Evolutionary conservation across 306 rosid genomes (phyloP), one percentile per base, ranked within the genome.

Genomic region (Cucurbita ficifolia): DNA sequence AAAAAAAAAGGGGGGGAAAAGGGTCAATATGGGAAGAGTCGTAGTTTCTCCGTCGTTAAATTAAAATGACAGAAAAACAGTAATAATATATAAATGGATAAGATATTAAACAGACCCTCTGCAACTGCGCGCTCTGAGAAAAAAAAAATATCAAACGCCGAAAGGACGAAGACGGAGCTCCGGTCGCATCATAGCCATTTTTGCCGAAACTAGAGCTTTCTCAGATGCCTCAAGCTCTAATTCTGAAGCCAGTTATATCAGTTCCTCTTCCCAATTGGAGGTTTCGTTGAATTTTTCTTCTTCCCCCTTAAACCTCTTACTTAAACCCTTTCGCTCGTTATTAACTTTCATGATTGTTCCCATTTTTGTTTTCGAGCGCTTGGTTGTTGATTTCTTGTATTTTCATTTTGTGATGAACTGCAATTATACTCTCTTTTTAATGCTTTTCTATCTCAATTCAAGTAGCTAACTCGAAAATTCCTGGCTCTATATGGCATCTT

Each of bases 241-340:
- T 83, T 77, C 38, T 85, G 19, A 85, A 83, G 74, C 89, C 89
- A 36, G 75, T 83, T 64, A 62, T 85, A 58, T 81, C 87, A 42
- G 79, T 57, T 76, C 89, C 85, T 52, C 12, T 77, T 19, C 74
- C 74, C 43, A 75, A 85, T 67, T 85, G 87, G 85, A 81, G 89
- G 89, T 85, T 62, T 18, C 65, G 19, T 55, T 74, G 72, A 46
- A 42, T 74, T 73, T 22, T 64, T 51, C 61, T 63, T 50, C 11
- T 62, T n/a, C n/a, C 58, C 76, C 53, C 65, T 45, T 75, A 61
- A 62, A 73, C 81, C 83, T 76, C 22, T n/a, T 7, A 7, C 1
- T 21, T 22, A 79, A 79, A 50, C 77, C 82, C 81, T 39, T 69
- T 29, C 19, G 2, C n/a, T 33, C 14, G 50, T 29, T 17, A 53